Evolutionary conservation across 257 asterid species (phyloP), one percentile per base, ranked within the genome.

Genomic region (Euphrasia confusa): DNA sequence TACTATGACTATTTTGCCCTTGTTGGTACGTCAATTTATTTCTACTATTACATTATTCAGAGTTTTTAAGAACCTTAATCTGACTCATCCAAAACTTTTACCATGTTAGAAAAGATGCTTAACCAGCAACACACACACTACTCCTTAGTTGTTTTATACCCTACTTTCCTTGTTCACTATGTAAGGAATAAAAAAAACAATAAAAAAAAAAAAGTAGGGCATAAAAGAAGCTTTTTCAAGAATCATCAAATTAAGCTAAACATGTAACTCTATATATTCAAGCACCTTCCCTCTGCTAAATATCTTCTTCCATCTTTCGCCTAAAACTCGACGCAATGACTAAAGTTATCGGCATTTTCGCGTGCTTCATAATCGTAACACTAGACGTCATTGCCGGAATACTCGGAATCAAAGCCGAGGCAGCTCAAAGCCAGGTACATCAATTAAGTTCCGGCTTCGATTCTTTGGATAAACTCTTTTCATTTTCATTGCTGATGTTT

Each of bases 371-470:
- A 74, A 83, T 90, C 5, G 77, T 90, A 54, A 85, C 85, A 47
- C 55, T 85, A 78, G 97, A 90, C 72, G 78, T 80, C 55, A 60
- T 61, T 24, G 93, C 95, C 9, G 90, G 93, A 54, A 78, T 87
- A 63, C 89, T 90, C 28, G 96, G 90, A 3, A 78, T 87, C 75
- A 85, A 78, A 68, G 96, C 93, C 13, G 95, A 90, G 67, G 86
- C 80, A 14, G 90, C 96, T 61, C 95, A 87, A 76, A 80, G 80
- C 61, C 80, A 85, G 88, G 97, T 81, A 21, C 24, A 21, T 21
- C 1, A 40, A 33, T 5, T 71, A 15, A 9, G 33, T 71, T 52
- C 12, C 0, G 24, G 24, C 24, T 21, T 21, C 10, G 17, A 3
- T 52, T 52, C 26, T n/a, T 48, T 12, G 6, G 10, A 48, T 10